A percentile compares a stretch with the other conserved stretches of the same genome.
phyloP scores from a whole-genome alignment of 1,284 basidiomycete species.

The Cutaneotrichosporon dermatis region DNA sequence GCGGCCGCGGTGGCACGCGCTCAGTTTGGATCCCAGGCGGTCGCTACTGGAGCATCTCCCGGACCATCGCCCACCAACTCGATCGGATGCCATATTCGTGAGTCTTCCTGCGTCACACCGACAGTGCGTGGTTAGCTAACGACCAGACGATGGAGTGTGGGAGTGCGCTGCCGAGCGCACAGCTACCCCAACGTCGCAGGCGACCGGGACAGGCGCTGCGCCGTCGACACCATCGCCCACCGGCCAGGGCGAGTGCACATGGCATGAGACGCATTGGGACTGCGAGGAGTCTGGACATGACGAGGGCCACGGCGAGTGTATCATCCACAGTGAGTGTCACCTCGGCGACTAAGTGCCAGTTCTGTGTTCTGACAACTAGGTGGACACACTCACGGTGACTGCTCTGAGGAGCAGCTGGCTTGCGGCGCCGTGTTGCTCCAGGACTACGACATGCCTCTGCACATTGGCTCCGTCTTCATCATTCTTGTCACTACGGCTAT shows the following conservation, averaged over 20 bases:
- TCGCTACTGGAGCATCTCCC: neutral
- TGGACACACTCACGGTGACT: conserved; percentile 46
- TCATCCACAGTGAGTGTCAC: no score
- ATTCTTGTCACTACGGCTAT: conserved; percentile 47
- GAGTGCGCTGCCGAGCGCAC: conserved; percentile 28
- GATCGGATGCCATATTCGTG: conserved; percentile 22
- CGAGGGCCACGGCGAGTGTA: neutral
- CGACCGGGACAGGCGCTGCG: neutral
- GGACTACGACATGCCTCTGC: conserved; percentile 47
- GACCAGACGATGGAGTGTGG: conserved; percentile 22
- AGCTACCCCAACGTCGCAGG: conserved; percentile 11
- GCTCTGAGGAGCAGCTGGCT: conserved; percentile 40
- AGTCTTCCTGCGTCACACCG: neutral
- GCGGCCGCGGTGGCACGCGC: conserved; percentile 11
- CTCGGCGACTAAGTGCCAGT: conserved; percentile 23
- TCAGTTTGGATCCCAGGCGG: neutral
- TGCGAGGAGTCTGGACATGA: conserved; percentile 19
- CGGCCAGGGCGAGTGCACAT: conserved; percentile 27
- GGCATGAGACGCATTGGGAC: conserved; percentile 37
- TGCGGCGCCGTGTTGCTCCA: conserved; percentile 37
- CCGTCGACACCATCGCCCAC: conserved; percentile 25
- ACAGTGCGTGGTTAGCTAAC: neutral
- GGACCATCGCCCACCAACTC: conserved; percentile 24
- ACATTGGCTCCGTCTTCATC: conserved; percentile 50
- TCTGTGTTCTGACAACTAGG: conserved; percentile 20